A percentile compares a stretch with the other conserved stretches of the same genome.
Evolutionary conservation across 805 yeast species (phyloP).

Genomic region (Pichia heedii): DNA sequence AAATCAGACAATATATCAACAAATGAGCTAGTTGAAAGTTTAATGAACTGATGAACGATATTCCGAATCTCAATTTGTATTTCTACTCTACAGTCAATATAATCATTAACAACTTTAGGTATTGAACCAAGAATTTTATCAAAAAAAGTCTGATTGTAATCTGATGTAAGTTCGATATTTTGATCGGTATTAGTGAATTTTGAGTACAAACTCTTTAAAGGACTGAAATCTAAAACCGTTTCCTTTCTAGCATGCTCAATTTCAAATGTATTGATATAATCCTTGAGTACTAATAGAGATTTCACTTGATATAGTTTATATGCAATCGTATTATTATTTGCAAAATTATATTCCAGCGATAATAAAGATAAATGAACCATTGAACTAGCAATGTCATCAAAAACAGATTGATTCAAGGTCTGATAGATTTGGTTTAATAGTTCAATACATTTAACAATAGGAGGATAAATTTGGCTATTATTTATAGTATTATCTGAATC

Average conservation of each 20-base stretch:
- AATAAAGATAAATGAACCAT: conserved; percentile 69
- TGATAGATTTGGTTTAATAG: conserved; percentile 73
- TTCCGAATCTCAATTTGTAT: conserved; percentile 64
- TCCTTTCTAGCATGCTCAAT: conserved; percentile 69
- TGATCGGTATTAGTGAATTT: conserved; percentile 13
- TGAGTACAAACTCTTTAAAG: conserved; percentile 41
- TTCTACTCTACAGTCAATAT: conserved; percentile 70
- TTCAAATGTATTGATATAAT: conserved; percentile 66
- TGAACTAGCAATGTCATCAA: conserved; percentile 83
- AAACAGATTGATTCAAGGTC: conserved; percentile 64
- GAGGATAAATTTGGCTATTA: conserved; percentile 41
- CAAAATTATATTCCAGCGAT: conserved; percentile 49
- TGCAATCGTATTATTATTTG: conserved; percentile 43
- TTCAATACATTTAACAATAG: conserved; percentile 58
- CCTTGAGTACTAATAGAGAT: conserved; percentile 61
- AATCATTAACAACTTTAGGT: conserved; percentile 72
- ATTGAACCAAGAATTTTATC: conserved; percentile 42
- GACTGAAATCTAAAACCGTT: conserved; percentile 72
- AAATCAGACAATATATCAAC: conserved; percentile 16
- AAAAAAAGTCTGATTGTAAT: conserved; percentile 14
- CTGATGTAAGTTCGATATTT: conserved; percentile 6
- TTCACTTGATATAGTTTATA: conserved; percentile 60
- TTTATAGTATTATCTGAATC: neutral
- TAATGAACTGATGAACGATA: conserved; percentile 60
- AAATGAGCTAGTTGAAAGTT: conserved; percentile 42